Percentiles rank a stretch among this genome's conserved stretches.
Conservation (phyloP, 148 eudicot species). For the Vaccinium macrocarpon region DNA sequence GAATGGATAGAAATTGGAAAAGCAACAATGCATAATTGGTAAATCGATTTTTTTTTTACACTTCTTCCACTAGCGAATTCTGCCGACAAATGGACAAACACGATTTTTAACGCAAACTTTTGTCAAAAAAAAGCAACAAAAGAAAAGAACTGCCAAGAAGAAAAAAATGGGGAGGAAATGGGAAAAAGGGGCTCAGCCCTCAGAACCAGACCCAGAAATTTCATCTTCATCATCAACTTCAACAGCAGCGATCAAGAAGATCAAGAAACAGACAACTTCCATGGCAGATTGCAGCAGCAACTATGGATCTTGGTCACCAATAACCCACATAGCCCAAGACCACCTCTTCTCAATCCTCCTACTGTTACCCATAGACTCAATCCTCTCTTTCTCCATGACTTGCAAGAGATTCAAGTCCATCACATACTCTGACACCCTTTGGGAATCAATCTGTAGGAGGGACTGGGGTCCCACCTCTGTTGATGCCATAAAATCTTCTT, state of each 20-base stretch:
- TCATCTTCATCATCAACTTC: background rate
- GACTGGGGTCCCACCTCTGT: slow-evolving; percentile 72
- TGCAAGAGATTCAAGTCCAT: slow-evolving; percentile 58
- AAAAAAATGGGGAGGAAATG: slow-evolving; percentile 12
- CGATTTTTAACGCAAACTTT: background rate
- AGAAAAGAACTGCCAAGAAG: background rate
- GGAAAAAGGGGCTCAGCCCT: background rate
- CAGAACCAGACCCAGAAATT: slow-evolving; percentile 3
- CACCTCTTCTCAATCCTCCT: slow-evolving; percentile 68
- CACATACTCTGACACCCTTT: slow-evolving; percentile 54
- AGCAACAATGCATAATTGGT: background rate
- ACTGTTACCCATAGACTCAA: slow-evolving; percentile 65
- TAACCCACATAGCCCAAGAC: slow-evolving; percentile 50
- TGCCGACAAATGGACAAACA: background rate
- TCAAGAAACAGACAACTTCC: slow-evolving; percentile 13
- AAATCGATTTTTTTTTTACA: background rate
- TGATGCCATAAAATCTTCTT: slow-evolving; percentile 42
- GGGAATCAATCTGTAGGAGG: slow-evolving; percentile 80
- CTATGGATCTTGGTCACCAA: slow-evolving; percentile 32
- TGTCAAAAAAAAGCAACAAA: background rate
- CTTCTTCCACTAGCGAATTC: background rate
- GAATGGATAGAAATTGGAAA: background rate
- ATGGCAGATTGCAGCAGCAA: slow-evolving; percentile 31
- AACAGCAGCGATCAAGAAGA: background rate
- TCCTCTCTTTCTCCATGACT: slow-evolving; percentile 66